phyloP scores from a whole-genome alignment of 192 early-diverging fungal species.

The Podila epigama region DNA sequence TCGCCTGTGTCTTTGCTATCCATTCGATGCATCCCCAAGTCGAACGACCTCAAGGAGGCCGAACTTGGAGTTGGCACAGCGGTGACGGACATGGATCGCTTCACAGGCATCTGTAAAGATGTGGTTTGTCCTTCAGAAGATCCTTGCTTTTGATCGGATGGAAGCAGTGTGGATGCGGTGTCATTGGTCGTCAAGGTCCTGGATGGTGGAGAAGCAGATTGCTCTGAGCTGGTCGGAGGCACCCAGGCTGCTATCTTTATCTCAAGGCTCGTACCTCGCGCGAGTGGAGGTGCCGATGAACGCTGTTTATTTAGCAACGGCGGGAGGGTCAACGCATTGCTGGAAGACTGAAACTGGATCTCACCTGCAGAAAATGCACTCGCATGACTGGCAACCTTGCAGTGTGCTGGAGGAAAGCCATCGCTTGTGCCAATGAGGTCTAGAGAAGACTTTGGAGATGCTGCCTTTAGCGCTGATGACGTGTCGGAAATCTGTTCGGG shows the following conservation, averaged over 20 bases:
- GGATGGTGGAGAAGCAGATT: neutral
- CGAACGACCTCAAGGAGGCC: constrained; percentile 23
- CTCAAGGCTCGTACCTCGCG: neutral
- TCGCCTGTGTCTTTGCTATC: constrained; percentile 44
- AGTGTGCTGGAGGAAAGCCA: constrained; percentile 11
- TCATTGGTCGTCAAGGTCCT: neutral
- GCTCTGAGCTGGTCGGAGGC: neutral
- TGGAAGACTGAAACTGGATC: constrained; percentile 27
- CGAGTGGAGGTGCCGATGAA: constrained; percentile 31
- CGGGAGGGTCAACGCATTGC: constrained; percentile 6
- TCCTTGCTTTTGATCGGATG: neutral
- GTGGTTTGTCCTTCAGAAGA: neutral
- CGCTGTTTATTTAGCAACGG: constrained; percentile 11
- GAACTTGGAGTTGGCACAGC: constrained; percentile 14
- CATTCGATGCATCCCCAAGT: constrained; percentile 13
- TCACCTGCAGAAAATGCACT: constrained; percentile 30
- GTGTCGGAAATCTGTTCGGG: neutral
- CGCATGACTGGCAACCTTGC: constrained; percentile 26
- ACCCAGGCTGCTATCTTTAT: neutral
- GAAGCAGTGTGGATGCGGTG: neutral
- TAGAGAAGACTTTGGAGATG: constrained; percentile 8
- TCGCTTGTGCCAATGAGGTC: constrained; percentile 19
- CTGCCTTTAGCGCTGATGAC: neutral
- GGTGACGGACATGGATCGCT: constrained; percentile 6
- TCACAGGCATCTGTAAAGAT: neutral